Evolutionary conservation across 176 grass and related monocot genomes (phyloP), one percentile per base, ranked within the genome.

Genomic region (Phoenix dactylifera): DNA sequence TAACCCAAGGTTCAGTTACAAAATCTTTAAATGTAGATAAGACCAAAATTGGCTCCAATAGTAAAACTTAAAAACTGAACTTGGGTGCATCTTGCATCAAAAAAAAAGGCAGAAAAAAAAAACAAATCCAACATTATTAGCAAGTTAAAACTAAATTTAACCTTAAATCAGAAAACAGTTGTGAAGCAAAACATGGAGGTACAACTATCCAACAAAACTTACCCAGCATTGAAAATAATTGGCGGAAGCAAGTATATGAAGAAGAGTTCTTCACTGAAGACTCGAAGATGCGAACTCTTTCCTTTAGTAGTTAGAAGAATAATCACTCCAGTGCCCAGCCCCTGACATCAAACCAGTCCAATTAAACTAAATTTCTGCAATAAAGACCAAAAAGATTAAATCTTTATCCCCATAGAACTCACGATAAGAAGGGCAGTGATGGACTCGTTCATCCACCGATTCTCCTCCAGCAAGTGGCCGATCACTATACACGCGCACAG

Each of bases 201-300:
- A 4, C 35, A 20, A 61, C 25, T 44, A 44, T 44, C 35, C 35
- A 58, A 63, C 74, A 22, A 16, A 5, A 22, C 75, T 35, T 80
- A 90, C 87, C 87, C 87, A 9, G 87, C 87, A 77, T 90, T 90
- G 19, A 90, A 90, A 52, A 90, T 90, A 30, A 90, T 86, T 12
- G 87, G 87, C 5, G 87, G 87, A 7, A 90, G 87, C 72, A 90
- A 58, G 66, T 90, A 90, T 7, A 83, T 90, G 76, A 90, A 90
- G 79, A 90, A 90, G 22, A 90, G 72, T 28, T 90, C 87, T 67
- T 90, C 87, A 67, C 87, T 90, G 59, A 90, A 90, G 17, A 77
- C 57, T 4, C 86, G 69, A 54, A 90, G 26, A 19, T 61, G 79
- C 10, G 87, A 86, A 24, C 84, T 74, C 72, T 72, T 86, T 72